These are phyloP conservation scores for Torrubiella hemipterigena DNA, from an alignment of 2,329 filamentous ascomycete species.

Conservation along the genomic window DNA sequence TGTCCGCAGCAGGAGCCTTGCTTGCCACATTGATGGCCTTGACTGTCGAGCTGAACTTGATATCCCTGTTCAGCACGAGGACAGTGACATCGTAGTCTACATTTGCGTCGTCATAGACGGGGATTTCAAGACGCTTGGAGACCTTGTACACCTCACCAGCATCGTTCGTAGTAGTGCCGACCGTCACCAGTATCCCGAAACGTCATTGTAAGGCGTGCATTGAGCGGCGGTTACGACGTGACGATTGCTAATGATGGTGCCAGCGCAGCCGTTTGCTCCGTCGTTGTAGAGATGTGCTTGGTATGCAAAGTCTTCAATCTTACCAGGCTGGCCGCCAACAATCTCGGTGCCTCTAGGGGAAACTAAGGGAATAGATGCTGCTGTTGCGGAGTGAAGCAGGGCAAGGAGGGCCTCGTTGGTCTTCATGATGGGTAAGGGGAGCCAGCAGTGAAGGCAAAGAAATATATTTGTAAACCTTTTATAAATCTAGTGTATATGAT, in stretches of 20 bases:
- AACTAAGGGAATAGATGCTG: not conserved
- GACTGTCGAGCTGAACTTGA: not conserved
- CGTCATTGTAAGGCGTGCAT: not conserved
- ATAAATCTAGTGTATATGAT: no score
- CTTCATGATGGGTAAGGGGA: not conserved
- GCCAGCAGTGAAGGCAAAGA: no score
- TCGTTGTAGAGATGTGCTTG: not conserved
- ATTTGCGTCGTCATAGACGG: not conserved
- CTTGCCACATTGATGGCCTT: not conserved
- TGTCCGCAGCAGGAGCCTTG: not conserved
- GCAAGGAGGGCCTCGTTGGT: conserved; percentile 1
- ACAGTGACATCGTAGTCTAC: not conserved
- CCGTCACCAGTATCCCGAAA: not conserved
- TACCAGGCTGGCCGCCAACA: not conserved
- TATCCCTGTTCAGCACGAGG: not conserved
- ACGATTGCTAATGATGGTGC: conserved; percentile 1
- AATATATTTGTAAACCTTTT: no score
- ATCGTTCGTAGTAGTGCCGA: not conserved
- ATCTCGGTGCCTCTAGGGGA: not conserved
- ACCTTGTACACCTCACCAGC: not conserved
- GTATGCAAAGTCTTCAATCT: conserved; percentile 3
- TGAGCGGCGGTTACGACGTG: conserved; percentile 2
- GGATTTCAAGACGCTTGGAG: not conserved
- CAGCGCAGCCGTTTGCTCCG: not conserved
- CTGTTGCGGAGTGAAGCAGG: not conserved